phyloP scores from a whole-genome alignment of 2,329 filamentous ascomycete species.

The Blastomyces silverae region DNA sequence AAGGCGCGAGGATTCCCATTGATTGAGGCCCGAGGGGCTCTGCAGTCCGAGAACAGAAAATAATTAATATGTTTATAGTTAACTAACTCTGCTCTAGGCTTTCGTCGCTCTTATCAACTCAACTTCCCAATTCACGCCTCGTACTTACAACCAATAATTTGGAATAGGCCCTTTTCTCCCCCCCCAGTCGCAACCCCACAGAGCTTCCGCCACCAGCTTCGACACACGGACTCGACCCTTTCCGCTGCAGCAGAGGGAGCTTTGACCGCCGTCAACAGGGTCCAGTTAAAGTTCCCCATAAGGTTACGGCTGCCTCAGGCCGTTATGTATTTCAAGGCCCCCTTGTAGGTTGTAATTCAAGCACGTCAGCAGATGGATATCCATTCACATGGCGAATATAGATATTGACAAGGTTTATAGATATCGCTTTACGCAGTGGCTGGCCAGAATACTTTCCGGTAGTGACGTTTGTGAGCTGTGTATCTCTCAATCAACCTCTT shows the following conservation, averaged over 20 bases:
- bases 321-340: neutral
- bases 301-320: neutral
- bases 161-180: neutral
- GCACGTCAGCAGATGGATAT: neutral
- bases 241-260: neutral
- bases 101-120: neutral
- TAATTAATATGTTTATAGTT: too few relatives aligned
- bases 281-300: neutral
- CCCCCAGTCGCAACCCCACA: neutral
- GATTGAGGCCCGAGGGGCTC: neutral
- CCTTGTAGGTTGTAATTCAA: neutral
- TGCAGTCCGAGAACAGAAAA: neutral
- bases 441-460: neutral
- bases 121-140: neutral
- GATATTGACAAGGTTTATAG: neutral
- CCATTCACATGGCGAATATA: neutral
- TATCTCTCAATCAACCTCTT: too few relatives aligned
- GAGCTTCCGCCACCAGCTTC: neutral
- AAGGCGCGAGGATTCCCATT: neutral
- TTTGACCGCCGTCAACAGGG: neutral
- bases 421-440: neutral
- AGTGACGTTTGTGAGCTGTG: too few relatives aligned
- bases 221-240: neutral
- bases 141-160: neutral
- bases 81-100: neutral